Evolutionary conservation across 2,329 filamentous ascomycete genomes (phyloP).

Genomic region (Gliomastix tumulicola): DNA sequence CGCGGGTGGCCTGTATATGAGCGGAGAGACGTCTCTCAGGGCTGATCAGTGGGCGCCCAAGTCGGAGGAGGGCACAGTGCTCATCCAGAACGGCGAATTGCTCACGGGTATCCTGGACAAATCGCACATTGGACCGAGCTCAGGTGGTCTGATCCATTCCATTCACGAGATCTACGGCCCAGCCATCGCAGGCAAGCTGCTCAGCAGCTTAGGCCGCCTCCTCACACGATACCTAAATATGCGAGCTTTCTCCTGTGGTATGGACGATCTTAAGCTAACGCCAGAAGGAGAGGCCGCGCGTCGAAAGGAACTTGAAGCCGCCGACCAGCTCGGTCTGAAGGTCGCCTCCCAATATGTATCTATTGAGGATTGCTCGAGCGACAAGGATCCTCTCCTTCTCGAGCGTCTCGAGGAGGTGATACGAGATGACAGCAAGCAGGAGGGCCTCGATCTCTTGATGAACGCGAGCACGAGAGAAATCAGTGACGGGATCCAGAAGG

Average conservation of each 20-base stretch:
- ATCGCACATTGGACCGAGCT: conserved; percentile 81
- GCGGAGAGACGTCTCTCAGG: conserved; percentile 70
- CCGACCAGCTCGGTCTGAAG: conserved; percentile 64
- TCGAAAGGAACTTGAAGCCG: conserved; percentile 59
- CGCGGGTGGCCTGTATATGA: conserved; percentile 71
- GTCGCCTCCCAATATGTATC: conserved; percentile 87
- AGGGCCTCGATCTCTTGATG: conserved; percentile 80
- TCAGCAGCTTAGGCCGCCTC: conserved; percentile 84
- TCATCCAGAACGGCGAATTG: conserved; percentile 82
- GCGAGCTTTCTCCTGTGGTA: conserved; percentile 93
- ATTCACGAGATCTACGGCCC: conserved; percentile 93
- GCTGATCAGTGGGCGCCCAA: conserved; percentile 70
- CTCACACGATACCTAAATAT: conserved; percentile 87
- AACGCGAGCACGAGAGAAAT: conserved; percentile 64
- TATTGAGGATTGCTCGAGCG: conserved; percentile 57
- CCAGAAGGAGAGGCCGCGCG: conserved; percentile 67
- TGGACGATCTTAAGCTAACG: conserved; percentile 89
- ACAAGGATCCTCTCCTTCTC: conserved; percentile 63
- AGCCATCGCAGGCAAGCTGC: conserved; percentile 73
- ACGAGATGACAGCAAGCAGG: conserved; percentile 85
- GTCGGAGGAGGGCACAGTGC: conserved; percentile 73
- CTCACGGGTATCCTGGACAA: conserved; percentile 92
- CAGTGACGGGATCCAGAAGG: conserved; percentile 70
- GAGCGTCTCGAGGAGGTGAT: conserved; percentile 81
- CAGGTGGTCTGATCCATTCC: conserved; percentile 82